Base-by-base conservation (phyloP, 1,139 yeast genomes). In the Geotrichum siamense region DNA sequence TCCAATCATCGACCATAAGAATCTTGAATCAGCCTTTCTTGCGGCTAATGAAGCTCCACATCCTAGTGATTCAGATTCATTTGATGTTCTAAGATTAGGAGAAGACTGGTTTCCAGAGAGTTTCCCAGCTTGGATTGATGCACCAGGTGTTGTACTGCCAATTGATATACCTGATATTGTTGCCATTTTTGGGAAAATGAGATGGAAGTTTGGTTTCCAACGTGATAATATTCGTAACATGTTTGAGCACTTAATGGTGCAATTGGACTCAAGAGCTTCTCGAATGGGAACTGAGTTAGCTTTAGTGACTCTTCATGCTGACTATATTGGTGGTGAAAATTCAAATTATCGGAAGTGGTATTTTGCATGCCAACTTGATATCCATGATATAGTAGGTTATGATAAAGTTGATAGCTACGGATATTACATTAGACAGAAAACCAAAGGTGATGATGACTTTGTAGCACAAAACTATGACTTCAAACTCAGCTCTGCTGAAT, bases 261-360 rank as follows among this genome's bases (percentile, higher is more conserved):
- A 79, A 60, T 71, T 82, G 56, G 91, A 82, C 59, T 81, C 89
- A 6, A 71, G 89, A 60, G 72, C 87, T 17, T 78, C 86, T 25
- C 72, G 91, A 62, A 77, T 79, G 81, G 72, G 81, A 15, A 82
- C 85, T 15, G 74, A 78, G 20, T 77, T 76, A 59, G 87, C 89
- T 32, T 71, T 82, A 51, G 68, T 74, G 49, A 75, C 82, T 43
- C 68, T 82, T 50, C 91, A 82, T 59, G 82, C 84, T 20, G 91
- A 82, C 61, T 82, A 81, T 64, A 80, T 81, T 56, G 85, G 85
- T 15, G 89, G 89, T 2, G 69, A 72, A 22, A 68, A 77, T 53
- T 69, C 89, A 13, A 81, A 81, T 57, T 81, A 72, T 55, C 69
- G 76, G 39, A 78, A 76, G 55, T 81, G 89, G 89, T 79, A 76